phyloP scores from a whole-genome alignment of 1,139 yeast species.

The Suhomyces taliae region DNA sequence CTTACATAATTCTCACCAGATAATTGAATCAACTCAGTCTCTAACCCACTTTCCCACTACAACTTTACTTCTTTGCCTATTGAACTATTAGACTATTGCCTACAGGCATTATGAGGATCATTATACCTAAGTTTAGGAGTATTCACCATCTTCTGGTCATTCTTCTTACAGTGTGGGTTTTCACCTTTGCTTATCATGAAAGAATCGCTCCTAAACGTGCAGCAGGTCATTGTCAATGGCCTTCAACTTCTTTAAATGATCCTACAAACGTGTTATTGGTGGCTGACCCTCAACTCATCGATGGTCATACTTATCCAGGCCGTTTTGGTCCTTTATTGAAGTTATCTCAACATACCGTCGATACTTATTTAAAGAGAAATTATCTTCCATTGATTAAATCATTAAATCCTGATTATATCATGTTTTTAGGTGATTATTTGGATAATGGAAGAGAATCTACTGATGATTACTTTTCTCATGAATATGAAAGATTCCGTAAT shows the following conservation, averaged over 20 bases:
- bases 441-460: slow-evolving; percentile 52
- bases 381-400: slow-evolving; percentile 37
- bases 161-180: slow-evolving; percentile 26
- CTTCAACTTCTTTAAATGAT: slow-evolving; percentile 9
- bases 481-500: slow-evolving; percentile 38
- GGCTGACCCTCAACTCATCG: slow-evolving; percentile 51
- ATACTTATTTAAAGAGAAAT: slow-evolving; percentile 48
- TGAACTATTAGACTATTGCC: too few species aligned
- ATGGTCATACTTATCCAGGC: slow-evolving; percentile 51
- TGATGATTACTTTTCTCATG: slow-evolving; percentile 39
- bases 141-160: slow-evolving; percentile 26
- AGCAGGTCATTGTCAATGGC: slow-evolving; percentile 40
- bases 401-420: slow-evolving; percentile 44
- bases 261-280: slow-evolving; percentile 32
- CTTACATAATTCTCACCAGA: too few species aligned
- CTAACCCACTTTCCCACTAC: too few species aligned
- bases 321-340: slow-evolving; percentile 34
- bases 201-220: slow-evolving; percentile 28
- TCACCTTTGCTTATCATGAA: slow-evolving; percentile 36
- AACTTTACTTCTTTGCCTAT: too few species aligned
- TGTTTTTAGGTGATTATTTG: slow-evolving; percentile 54
- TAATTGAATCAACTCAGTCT: too few species aligned
- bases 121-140: slow-evolving; percentile 25
- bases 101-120: not conserved
- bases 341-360: slow-evolving; percentile 51